Conservation (phyloP, 2,329 filamentous ascomycete species). For the Scedosporium boydii region DNA sequence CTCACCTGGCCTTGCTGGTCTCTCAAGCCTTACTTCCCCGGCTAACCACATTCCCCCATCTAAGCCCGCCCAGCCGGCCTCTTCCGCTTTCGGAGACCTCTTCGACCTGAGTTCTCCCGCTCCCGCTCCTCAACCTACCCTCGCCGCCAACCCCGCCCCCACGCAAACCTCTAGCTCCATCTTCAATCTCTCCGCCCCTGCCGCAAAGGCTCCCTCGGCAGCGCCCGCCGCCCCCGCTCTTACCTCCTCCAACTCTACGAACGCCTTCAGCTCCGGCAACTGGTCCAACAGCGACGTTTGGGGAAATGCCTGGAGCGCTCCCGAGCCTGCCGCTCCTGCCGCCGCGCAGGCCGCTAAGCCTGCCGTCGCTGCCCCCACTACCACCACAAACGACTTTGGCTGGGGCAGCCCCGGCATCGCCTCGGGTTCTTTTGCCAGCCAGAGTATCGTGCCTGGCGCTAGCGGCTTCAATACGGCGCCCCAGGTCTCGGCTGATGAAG, state of each 20-base stretch:
- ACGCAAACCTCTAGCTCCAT: conserved; percentile 49
- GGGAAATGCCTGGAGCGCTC: conserved; percentile 78
- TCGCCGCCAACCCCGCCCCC: conserved; percentile 23
- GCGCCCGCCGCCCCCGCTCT: conserved; percentile 30
- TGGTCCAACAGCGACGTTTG: conserved; percentile 61
- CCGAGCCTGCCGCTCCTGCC: conserved; percentile 46
- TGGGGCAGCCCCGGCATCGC: conserved; percentile 35
- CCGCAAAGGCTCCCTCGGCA: conserved; percentile 31
- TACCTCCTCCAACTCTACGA: conserved; percentile 19
- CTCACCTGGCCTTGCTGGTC: conserved; percentile 48
- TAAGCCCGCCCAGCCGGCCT: conserved; percentile 33
- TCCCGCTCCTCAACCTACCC: conserved; percentile 22
- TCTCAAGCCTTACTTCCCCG: conserved; percentile 50
- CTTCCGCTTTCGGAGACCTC: conserved; percentile 63
- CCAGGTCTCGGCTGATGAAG: conserved; percentile 78
- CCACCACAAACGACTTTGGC: conserved; percentile 50
- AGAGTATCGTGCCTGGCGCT: conserved; percentile 51
- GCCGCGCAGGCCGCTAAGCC: conserved; percentile 48
- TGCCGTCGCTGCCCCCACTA: conserved; percentile 20
- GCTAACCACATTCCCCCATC: conserved; percentile 23
- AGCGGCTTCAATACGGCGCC: conserved; percentile 42
- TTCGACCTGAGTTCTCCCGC: conserved; percentile 63
- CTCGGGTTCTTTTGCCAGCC: conserved; percentile 41
- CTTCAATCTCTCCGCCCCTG: conserved; percentile 66
- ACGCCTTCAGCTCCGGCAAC: conserved; percentile 27